phyloP scores from a whole-genome alignment of 2,329 filamentous ascomycete genomes.

The Fusarium equiseti region DNA sequence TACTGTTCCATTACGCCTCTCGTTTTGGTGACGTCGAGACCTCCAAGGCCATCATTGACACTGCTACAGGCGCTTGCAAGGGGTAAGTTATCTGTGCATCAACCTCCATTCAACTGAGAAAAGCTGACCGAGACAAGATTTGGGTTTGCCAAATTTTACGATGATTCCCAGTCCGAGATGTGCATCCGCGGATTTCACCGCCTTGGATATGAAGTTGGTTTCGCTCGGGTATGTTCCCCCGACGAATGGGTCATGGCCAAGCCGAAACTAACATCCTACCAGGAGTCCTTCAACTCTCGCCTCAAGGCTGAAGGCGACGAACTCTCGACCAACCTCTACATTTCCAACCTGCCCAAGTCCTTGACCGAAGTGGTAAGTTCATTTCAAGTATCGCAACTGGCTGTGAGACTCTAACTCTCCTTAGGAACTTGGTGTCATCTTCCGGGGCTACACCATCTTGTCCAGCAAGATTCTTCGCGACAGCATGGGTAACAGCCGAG shows the following conservation, averaged over 20 bases:
- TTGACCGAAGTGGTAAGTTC: conserved; percentile 86
- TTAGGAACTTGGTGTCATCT: conserved; percentile 82
- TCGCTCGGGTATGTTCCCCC: conserved; percentile 77
- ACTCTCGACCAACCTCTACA: conserved; percentile 93
- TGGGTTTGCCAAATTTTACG: conserved; percentile 95
- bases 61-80: conserved; percentile 93
- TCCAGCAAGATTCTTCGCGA: conserved; percentile 97
- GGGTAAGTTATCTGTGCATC: conserved; percentile 71
- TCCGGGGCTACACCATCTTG: conserved; percentile 83
- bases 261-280: conserved; percentile 11
- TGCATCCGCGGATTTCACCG: conserved; percentile 97
- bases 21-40: conserved; percentile 96
- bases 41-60: conserved; percentile 98
- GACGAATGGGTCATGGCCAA: not conserved
- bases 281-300: conserved; percentile 98
- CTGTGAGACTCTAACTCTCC: conserved; percentile 19
- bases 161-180: conserved; percentile 88
- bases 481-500: conserved; percentile 90
- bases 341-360: conserved; percentile 93
- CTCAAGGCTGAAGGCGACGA: conserved; percentile 96
- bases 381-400: not conserved
- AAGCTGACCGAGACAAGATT: conserved; percentile 70
- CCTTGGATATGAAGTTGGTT: conserved; percentile 96
- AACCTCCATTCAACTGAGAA: not conserved
- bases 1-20: conserved; percentile 82